These are phyloP conservation scores for Gynostemma pentaphyllum DNA, from an alignment of 306 rosid species.

Conservation along the genomic window DNA sequence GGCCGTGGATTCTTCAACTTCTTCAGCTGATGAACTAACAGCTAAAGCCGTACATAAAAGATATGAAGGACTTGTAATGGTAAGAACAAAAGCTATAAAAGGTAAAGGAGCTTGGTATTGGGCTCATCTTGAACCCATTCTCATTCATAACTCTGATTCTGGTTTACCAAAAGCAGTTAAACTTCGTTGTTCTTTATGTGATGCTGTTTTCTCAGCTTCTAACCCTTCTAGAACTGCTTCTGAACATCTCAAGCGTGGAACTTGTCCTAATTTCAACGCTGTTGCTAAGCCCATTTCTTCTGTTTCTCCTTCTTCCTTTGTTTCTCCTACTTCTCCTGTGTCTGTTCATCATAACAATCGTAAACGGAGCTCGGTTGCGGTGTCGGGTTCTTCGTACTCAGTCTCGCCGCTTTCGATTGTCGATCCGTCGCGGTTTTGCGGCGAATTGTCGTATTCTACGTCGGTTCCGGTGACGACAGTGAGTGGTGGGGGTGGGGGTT, in stretches of 20 bases:
- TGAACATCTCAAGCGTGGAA: conserved; percentile 93
- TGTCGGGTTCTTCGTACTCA: too few species aligned
- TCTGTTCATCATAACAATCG: conserved; percentile 33
- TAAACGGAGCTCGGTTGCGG: conserved; percentile 54
- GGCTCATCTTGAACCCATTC: conserved; percentile 75
- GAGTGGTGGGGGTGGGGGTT: conserved; percentile 11
- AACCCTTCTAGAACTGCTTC: conserved; percentile 94
- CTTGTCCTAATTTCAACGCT: conserved; percentile 78
- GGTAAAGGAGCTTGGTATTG: conserved; percentile 99
- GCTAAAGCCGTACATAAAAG: conserved; percentile 69
- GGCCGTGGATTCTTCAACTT: conserved; percentile 10
- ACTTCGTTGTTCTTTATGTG: conserved; percentile 75
- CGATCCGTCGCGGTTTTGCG: conserved; percentile 38
- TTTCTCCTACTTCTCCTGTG: conserved; percentile 18
- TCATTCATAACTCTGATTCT: conserved; percentile 54
- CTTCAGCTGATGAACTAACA: conserved; percentile 41
- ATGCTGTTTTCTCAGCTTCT: conserved; percentile 89
- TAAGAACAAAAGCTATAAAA: conserved; percentile 75
- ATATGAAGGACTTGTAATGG: conserved; percentile 70
- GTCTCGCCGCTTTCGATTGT: conserved; percentile 33
- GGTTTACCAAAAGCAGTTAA: conserved; percentile 82
- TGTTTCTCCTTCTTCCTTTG: conserved; percentile 36
- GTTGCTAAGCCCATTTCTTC: conserved; percentile 61
- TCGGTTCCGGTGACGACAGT: conserved; percentile 18
- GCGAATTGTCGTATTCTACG: conserved; percentile 33